phyloP scores from a whole-genome alignment of 306 rosid genomes.

The Citrullus mucosospermus region DNA sequence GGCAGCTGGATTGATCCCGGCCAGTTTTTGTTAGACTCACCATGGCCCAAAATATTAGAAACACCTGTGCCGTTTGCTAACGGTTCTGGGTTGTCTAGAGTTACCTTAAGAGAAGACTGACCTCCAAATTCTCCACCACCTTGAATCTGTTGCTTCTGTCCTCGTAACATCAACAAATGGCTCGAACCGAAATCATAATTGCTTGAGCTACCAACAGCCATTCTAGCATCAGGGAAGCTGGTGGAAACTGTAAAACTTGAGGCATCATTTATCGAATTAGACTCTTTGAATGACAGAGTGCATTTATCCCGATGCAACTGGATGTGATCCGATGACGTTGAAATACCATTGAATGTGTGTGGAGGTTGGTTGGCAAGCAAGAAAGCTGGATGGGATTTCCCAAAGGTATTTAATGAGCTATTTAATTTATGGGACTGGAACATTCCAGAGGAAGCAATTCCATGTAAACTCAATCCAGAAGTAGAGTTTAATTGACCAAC shows the following conservation, averaged over 20 bases:
- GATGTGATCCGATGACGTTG: constrained; percentile 33
- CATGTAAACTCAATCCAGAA: constrained; percentile 28
- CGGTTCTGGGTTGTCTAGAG: constrained; percentile 23
- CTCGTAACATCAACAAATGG: constrained; percentile 33
- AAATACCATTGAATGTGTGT: constrained; percentile 30
- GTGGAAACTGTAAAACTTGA: constrained; percentile 28
- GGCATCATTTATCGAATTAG: constrained; percentile 28
- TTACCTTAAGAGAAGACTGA: constrained; percentile 25
- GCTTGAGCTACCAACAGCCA: constrained; percentile 16
- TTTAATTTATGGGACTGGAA: constrained; percentile 27
- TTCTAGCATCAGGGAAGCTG: constrained; percentile 26
- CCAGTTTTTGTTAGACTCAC: constrained; percentile 38
- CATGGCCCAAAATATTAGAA: constrained; percentile 36
- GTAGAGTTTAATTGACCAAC: constrained; percentile 36
- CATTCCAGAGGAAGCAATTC: constrained; percentile 33
- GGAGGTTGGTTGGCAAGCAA: constrained; percentile 32
- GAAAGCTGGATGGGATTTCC: constrained; percentile 26
- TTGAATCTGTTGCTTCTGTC: constrained; percentile 25
- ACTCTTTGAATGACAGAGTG: constrained; percentile 17
- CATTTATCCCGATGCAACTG: constrained; percentile 34
- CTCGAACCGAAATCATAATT: constrained; percentile 24
- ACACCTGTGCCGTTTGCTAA: constrained; percentile 16
- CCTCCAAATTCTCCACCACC: constrained; percentile 19
- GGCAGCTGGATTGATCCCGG: constrained; percentile 35
- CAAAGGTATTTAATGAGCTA: constrained; percentile 19